phyloP scores from a whole-genome alignment of 192 early-diverging fungal species.

The Podila epigama region DNA sequence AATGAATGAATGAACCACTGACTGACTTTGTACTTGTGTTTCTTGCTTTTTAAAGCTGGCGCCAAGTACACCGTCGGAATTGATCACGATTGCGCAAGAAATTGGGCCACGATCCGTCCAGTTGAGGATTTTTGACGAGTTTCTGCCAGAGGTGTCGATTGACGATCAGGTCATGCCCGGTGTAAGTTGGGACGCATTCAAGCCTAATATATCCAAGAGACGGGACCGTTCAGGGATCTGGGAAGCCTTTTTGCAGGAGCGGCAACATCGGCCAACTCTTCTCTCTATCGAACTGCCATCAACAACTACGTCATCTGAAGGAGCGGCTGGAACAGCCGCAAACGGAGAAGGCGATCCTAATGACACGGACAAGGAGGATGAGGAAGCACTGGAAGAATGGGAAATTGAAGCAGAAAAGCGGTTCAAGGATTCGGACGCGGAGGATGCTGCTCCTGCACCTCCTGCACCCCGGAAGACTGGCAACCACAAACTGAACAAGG shows the following conservation, averaged over 20 bases:
- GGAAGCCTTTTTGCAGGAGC: slow-evolving; percentile 9
- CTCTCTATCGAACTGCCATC: not conserved
- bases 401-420: slow-evolving; percentile 48
- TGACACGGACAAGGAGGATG: slow-evolving; percentile 1
- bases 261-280: not conserved
- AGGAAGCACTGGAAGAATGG: slow-evolving; percentile 45
- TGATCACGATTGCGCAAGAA: slow-evolving; percentile 34
- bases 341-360: not conserved
- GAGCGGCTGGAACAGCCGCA: not conserved
- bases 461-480: not conserved
- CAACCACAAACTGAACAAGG: slow-evolving; percentile 10
- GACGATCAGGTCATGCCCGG: slow-evolving; percentile 26
- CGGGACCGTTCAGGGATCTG: not conserved
- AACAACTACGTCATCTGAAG: not conserved
- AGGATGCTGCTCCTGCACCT: slow-evolving; percentile 33
- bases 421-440: slow-evolving; percentile 30
- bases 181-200: slow-evolving; percentile 19
- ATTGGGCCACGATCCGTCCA: slow-evolving; percentile 20
- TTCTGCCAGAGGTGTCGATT: slow-evolving; percentile 21
- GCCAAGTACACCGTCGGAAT: slow-evolving; percentile 35
- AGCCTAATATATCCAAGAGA: not conserved
- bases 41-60: slow-evolving; percentile 13
- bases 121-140: slow-evolving; percentile 8
- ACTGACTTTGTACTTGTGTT: not conserved
- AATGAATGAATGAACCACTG: not conserved